Percentiles rank a stretch among this genome's conserved stretches.
phyloP scores from a whole-genome alignment of 305 asterid genomes.

The Rubia balearica region DNA sequence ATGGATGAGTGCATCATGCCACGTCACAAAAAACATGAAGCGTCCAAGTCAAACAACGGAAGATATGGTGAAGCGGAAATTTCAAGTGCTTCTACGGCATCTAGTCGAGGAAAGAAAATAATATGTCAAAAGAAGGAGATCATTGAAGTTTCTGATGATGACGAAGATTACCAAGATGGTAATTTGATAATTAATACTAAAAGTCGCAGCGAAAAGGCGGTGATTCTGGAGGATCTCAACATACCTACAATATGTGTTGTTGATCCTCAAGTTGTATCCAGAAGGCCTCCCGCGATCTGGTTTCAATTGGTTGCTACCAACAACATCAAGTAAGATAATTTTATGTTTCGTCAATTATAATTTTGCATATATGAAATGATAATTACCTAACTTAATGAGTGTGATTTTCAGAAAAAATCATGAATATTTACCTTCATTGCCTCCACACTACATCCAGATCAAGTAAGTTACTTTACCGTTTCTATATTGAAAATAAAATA shows the following conservation, averaged over 20 bases:
- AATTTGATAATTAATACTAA: no score
- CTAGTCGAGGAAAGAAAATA: neutral
- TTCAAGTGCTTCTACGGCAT: no score
- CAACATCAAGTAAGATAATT: slow-evolving; percentile 18
- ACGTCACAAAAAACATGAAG: no score
- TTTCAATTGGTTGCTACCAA: slow-evolving; percentile 22
- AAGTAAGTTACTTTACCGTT: slow-evolving; percentile 16
- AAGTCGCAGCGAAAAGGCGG: no score
- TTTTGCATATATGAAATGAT: neutral
- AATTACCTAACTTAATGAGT: neutral
- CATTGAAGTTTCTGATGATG: neutral
- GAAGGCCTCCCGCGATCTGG: slow-evolving; percentile 17
- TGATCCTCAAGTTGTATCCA: slow-evolving; percentile 3
- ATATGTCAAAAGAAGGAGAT: neutral
- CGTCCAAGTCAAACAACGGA: no score
- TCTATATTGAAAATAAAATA: no score
- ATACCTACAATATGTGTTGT: slow-evolving; percentile 12
- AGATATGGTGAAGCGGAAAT: no score
- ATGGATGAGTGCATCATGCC: no score
- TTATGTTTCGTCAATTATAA: neutral
- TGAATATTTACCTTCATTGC: slow-evolving; percentile 14
- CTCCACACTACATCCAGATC: slow-evolving; percentile 13
- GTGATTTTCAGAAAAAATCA: slow-evolving; percentile 10
- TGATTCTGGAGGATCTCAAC: slow-evolving; percentile 17
- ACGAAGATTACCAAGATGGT: neutral